Base-by-base conservation (phyloP, 1,284 basidiomycete species). In the Stygiomarasmius scandens region DNA sequence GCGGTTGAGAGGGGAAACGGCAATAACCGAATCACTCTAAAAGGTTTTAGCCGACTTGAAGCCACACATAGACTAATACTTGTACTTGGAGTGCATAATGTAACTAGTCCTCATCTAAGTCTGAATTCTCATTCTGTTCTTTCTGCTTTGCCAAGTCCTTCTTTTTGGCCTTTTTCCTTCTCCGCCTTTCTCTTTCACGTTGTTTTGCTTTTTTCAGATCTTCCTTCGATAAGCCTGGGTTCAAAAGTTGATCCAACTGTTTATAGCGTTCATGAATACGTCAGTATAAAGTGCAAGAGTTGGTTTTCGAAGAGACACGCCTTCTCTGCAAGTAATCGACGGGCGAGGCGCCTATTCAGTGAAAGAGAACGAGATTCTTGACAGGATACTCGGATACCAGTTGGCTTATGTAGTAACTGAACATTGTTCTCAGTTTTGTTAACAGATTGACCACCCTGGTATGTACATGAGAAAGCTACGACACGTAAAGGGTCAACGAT, bases 401-500 rank as follows among this genome's bases (percentile, higher is more conserved):
- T 89, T 11, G 91, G 90, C 65, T 83, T 89, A 69, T 93, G 90
- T 49, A 90, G 70, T 24, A 93, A 74, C 67, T 92, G 90, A 27
- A 93, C 90, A 66, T 90, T 89, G 68, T 91, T 92, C 73, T 88
- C 80, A 58, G 90, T 92, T 76, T 93, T 93, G 76, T 93, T 93
- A 67, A 93, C 85, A 24, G 90, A 92, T 75, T 93, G 90, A 34
- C 90, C 91, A 25, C 90, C 90, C 67, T 81, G 63, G 59, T 57
- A 64, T 55, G 68, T 58, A 55, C 53, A 61, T 59, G 58, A 61
- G 61, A 66, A 59, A 63, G 69, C 60, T 66, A 59, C 52, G 55
- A 44, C 43, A 51, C 27, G 44, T 55, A 41, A 29, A 51, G 54
- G 52, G 60, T 57, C 53, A 34, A 58, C 27, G 32, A 54, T 61